These are phyloP conservation scores for Solanum rostratum DNA, from an alignment of 257 asterid species.

Conservation along the genomic window DNA sequence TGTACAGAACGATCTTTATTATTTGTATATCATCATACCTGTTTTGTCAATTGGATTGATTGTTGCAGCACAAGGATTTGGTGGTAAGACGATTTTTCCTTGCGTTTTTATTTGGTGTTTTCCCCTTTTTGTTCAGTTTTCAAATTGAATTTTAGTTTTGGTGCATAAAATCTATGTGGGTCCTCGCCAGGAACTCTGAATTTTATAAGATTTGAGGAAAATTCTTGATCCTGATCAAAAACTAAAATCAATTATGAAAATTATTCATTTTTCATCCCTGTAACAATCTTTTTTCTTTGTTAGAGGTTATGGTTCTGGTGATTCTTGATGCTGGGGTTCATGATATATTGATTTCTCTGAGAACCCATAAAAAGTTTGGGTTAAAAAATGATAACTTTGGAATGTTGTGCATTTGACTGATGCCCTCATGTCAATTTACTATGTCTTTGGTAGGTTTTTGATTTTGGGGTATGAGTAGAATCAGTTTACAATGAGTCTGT, in stretches of 20 bases:
- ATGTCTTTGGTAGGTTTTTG: conserved; percentile 12
- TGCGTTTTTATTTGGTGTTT: background rate
- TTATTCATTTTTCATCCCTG: background rate
- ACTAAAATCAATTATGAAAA: background rate
- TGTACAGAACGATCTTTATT: too few relatives aligned
- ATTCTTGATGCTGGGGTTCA: background rate
- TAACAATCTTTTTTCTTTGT: background rate
- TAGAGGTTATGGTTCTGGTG: too few relatives aligned
- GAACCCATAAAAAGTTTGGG: background rate
- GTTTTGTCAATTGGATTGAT: conserved; percentile 19
- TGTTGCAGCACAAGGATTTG: conserved; percentile 22
- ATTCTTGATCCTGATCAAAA: background rate
- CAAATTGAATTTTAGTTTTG: background rate
- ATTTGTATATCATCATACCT: conserved; percentile 9
- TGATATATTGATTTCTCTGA: background rate
- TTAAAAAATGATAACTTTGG: background rate
- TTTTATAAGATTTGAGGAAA: background rate
- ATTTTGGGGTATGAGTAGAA: conserved; percentile 15
- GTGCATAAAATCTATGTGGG: conserved; percentile 12
- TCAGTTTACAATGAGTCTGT: conserved; percentile 25
- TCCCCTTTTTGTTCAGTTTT: background rate
- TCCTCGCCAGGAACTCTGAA: conserved; percentile 7
- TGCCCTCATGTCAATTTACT: background rate
- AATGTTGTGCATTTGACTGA: background rate
- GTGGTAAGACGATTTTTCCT: conserved; percentile 31